phyloP scores from a whole-genome alignment of 2,329 filamentous ascomycete genomes.

The Colletotrichum ledebouriae region DNA sequence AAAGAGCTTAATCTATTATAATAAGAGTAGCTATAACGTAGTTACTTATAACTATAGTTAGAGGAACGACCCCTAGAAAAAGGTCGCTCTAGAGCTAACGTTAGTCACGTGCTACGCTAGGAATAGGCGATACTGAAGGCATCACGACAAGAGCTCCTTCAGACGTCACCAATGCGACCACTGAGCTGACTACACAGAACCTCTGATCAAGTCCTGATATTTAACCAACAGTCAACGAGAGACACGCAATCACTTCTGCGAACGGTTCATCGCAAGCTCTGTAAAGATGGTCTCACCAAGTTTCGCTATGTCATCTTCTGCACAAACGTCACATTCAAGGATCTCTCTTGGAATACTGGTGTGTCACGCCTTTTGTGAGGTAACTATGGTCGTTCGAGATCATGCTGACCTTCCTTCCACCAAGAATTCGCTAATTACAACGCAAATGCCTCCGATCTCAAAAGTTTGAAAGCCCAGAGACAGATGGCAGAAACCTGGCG shows the following conservation, averaged over 20 bases:
- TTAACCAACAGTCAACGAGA: slow-evolving; percentile 4
- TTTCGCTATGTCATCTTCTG: not conserved
- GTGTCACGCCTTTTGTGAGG: not conserved
- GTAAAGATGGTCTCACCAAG: not conserved
- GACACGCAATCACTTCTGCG: not conserved
- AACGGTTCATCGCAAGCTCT: not conserved
- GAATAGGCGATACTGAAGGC: too few relatives aligned
- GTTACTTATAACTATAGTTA: too few relatives aligned
- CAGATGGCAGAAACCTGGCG: not conserved
- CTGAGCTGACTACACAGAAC: not conserved
- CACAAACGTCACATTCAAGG: not conserved
- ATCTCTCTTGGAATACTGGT: not conserved
- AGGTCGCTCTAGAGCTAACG: too few relatives aligned
- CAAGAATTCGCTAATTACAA: not conserved
- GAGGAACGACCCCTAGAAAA: too few relatives aligned
- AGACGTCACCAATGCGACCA: not conserved
- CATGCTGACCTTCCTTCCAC: too few relatives aligned
- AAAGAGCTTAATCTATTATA: too few relatives aligned
- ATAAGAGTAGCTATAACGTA: too few relatives aligned
- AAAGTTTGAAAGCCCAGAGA: not conserved
- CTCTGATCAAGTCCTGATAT: not conserved
- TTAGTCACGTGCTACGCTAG: too few relatives aligned
- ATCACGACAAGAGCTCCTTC: fast-evolving
- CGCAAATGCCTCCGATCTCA: not conserved
- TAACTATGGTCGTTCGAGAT: too few relatives aligned